These are phyloP conservation scores for Cajanus cajan DNA, from an alignment of 306 rosid species.

Conservation along the genomic window DNA sequence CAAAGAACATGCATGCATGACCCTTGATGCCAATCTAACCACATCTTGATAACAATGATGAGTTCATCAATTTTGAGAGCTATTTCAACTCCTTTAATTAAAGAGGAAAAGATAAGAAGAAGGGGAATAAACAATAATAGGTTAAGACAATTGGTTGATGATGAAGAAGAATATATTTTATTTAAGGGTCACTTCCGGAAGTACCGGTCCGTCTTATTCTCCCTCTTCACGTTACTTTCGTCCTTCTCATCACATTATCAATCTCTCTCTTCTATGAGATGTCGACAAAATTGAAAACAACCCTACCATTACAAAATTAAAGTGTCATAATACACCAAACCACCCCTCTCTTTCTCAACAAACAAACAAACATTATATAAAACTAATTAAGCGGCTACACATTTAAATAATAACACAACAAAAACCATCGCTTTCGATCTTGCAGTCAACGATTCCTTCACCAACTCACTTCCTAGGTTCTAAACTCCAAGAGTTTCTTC, in stretches of 20 bases:
- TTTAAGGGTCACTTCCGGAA: conserved; percentile 37
- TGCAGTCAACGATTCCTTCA: conserved; percentile 58
- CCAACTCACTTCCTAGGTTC: conserved; percentile 47
- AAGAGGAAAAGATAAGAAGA: conserved; percentile 18
- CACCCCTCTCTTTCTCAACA: conserved; percentile 39
- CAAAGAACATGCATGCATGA: conserved; percentile 9
- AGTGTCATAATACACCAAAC: conserved; percentile 34
- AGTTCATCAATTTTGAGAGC: conserved; percentile 22
- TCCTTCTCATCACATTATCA: conserved; percentile 35
- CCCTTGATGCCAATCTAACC: conserved; percentile 12
- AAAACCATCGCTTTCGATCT: conserved; percentile 40
- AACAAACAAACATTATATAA: conserved; percentile 33
- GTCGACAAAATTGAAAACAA: conserved; percentile 35
- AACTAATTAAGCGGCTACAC: conserved; percentile 3
- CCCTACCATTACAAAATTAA: conserved; percentile 22
- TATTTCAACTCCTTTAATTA: conserved; percentile 11
- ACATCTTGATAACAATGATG: background rate
- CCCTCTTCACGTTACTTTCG: conserved; percentile 44
- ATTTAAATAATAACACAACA: conserved; percentile 26
- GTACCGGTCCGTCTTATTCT: conserved; percentile 46
- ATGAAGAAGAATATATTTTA: conserved; percentile 42
- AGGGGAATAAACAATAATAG: background rate
- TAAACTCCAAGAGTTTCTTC: conserved; percentile 44
- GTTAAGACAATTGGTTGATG: conserved; percentile 34
- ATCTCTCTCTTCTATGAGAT: conserved; percentile 29